Evolutionary conservation across 768 basidiomycete genomes (phyloP).

Genomic region (Podaxis carcinomalis): DNA sequence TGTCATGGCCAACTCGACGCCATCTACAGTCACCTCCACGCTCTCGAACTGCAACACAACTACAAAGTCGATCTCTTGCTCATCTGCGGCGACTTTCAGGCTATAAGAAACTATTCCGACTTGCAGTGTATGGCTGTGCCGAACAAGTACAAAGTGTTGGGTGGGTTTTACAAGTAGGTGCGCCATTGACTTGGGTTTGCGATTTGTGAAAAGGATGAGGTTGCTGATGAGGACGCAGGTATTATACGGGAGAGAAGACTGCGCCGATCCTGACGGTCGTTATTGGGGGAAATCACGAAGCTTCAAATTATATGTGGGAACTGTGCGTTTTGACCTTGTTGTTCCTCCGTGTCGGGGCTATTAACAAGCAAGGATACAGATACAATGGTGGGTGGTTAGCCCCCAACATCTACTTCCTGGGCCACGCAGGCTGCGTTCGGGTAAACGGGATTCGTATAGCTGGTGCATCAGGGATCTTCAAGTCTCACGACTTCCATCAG

Average conservation of each 20-base stretch:
- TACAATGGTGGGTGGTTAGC: constrained; percentile 98
- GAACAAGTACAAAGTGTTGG: constrained; percentile 78
- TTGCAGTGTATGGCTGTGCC: constrained; percentile 91
- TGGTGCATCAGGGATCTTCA: constrained; percentile 92
- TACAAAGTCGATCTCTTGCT: constrained; percentile 82
- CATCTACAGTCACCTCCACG: constrained; percentile 70
- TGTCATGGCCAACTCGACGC: constrained; percentile 91
- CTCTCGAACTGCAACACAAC: constrained; percentile 55
- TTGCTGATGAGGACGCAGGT: constrained; percentile 38
- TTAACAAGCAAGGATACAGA: constrained; percentile 31
- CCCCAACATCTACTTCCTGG: constrained; percentile 94
- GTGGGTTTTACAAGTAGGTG: constrained; percentile 77
- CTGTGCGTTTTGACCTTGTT: constrained; percentile 46
- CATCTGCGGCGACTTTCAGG: constrained; percentile 96
- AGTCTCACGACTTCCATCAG: constrained; percentile 63
- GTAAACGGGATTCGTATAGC: constrained; percentile 87
- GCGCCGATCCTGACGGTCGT: constrained; percentile 89
- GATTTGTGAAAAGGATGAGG: background rate
- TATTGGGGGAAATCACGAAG: constrained; percentile 98
- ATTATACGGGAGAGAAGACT: constrained; percentile 78
- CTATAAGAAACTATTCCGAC: constrained; percentile 81
- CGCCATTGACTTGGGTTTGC: background rate
- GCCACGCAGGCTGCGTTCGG: constrained; percentile 83
- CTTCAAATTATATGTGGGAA: constrained; percentile 96
- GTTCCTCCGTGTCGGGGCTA: background rate